Evolutionary conservation across 2,329 filamentous ascomycete species (phyloP).

Genomic region (Tolypocladium inflatum): DNA sequence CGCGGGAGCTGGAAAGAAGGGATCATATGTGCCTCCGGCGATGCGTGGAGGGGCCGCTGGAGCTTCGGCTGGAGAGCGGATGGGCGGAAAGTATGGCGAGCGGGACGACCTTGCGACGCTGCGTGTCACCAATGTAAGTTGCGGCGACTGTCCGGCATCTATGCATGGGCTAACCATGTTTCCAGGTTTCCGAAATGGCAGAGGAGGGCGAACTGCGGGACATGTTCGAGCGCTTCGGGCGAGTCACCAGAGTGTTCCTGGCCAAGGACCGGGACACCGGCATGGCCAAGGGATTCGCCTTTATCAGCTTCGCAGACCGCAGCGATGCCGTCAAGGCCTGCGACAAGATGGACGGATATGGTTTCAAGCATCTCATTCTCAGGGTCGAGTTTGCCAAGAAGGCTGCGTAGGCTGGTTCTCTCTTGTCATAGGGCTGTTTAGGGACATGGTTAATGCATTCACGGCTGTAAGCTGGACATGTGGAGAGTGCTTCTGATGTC

Average conservation of each 20-base stretch:
- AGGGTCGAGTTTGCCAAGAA: constrained; percentile 84
- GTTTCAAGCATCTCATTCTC: constrained; percentile 80
- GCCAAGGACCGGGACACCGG: constrained; percentile 97
- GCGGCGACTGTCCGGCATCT: neutral
- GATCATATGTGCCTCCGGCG: constrained; percentile 90
- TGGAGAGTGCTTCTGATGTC: neutral
- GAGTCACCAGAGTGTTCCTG: constrained; percentile 93
- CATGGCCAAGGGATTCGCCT: constrained; percentile 95
- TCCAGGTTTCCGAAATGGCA: constrained; percentile 86
- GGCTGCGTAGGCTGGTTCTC: constrained; percentile 30
- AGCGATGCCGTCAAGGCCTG: constrained; percentile 84
- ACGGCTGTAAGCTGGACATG: neutral
- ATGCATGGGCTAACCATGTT: neutral
- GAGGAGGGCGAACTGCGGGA: constrained; percentile 93
- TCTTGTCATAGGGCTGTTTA: neutral
- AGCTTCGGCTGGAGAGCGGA: constrained; percentile 61
- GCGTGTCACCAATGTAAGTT: constrained; percentile 89
- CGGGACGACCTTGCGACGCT: constrained; percentile 93
- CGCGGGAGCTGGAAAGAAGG: constrained; percentile 55
- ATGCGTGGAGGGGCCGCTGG: constrained; percentile 60
- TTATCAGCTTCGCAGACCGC: constrained; percentile 92
- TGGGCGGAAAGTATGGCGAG: constrained; percentile 75
- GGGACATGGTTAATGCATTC: constrained; percentile 3
- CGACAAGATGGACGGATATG: constrained; percentile 95
- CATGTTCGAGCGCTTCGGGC: constrained; percentile 96